A percentile compares a stretch with the other conserved stretches of the same genome.
Evolutionary conservation across 179 eudicot species (phyloP).

Genomic region (Amaranthus tricolor): DNA sequence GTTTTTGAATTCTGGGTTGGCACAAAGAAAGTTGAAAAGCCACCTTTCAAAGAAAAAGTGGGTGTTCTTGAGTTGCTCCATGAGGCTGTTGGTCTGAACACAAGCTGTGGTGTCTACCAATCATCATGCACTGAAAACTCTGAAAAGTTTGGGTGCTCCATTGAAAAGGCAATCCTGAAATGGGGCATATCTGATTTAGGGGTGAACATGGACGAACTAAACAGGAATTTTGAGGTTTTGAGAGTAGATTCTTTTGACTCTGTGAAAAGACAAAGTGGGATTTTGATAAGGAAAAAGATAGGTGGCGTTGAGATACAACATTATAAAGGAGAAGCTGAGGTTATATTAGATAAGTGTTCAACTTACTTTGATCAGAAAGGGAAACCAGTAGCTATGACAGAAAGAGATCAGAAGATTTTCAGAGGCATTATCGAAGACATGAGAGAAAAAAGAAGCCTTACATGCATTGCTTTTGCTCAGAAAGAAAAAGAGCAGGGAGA

Average conservation of each 20-base stretch:
- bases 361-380: constrained; percentile 40
- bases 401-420: constrained; percentile 22
- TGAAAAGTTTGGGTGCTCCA: constrained; percentile 50
- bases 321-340: constrained; percentile 66
- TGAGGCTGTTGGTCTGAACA: constrained; percentile 36
- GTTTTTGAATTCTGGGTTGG: constrained; percentile 36
- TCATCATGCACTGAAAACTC: constrained; percentile 4
- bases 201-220: constrained; percentile 38
- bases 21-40: constrained; percentile 9
- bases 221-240: constrained; percentile 23
- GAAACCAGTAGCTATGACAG: constrained; percentile 21
- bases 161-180: constrained; percentile 48
- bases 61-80: constrained; percentile 29
- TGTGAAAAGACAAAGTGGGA: constrained; percentile 47
- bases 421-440: constrained; percentile 36
- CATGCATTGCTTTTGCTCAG: constrained; percentile 57
- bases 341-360: constrained; percentile 45
- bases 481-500: constrained; percentile 27
- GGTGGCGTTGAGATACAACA: constrained; percentile 30
- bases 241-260: constrained; percentile 51
- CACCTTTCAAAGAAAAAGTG: background rate
- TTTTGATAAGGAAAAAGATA: constrained; percentile 28
- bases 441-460: constrained; percentile 48
- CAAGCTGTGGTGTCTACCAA: constrained; percentile 31
- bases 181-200: constrained; percentile 44